These are phyloP conservation scores for Cryptosporidium felis DNA, from an alignment of 169 alveolate genomes.

Conservation along the genomic window DNA sequence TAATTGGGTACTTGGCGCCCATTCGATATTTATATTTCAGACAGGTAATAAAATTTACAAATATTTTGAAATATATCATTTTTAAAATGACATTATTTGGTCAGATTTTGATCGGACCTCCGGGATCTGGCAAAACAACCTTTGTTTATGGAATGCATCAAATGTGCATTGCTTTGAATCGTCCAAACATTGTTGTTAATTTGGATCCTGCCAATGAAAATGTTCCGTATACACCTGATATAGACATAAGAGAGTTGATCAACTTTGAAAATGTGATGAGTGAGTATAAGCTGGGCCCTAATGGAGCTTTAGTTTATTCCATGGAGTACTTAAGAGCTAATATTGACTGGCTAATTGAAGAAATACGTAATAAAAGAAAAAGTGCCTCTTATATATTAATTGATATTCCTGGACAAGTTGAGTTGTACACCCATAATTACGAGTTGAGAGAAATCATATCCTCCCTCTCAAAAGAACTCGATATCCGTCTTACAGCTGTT, in stretches of 20 bases:
- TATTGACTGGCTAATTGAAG: conserved; percentile 89
- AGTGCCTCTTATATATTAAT: conserved; percentile 87
- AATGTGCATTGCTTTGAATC: conserved; percentile 79
- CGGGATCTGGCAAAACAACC: conserved; percentile 95
- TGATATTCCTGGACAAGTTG: conserved; percentile 97
- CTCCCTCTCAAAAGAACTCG: conserved; percentile 77
- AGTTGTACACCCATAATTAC: conserved; percentile 92
- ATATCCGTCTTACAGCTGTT: conserved; percentile 79
- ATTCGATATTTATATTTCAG: not conserved
- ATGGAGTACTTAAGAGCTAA: conserved; percentile 91
- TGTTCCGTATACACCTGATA: conserved; percentile 83
- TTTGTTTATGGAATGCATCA: conserved; percentile 90
- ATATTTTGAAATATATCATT: not conserved
- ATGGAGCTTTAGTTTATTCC: conserved; percentile 92
- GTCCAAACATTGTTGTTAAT: conserved; percentile 84
- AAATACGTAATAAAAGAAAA: conserved; percentile 68
- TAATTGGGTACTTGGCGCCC: conserved; percentile 49
- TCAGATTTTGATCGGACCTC: conserved; percentile 92
- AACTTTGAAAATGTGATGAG: conserved; percentile 86
- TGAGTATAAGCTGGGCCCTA: conserved; percentile 91
- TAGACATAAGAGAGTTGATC: conserved; percentile 90
- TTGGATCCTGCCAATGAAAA: conserved; percentile 92
- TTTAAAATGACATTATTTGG: conserved; percentile 81
- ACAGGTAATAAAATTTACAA: not conserved
- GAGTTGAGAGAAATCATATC: conserved; percentile 85